A percentile compares a stretch with the other conserved stretches of the same genome.
phyloP scores from a whole-genome alignment of 2,329 filamentous ascomycete species.

The Neoascochyta sp. region DNA sequence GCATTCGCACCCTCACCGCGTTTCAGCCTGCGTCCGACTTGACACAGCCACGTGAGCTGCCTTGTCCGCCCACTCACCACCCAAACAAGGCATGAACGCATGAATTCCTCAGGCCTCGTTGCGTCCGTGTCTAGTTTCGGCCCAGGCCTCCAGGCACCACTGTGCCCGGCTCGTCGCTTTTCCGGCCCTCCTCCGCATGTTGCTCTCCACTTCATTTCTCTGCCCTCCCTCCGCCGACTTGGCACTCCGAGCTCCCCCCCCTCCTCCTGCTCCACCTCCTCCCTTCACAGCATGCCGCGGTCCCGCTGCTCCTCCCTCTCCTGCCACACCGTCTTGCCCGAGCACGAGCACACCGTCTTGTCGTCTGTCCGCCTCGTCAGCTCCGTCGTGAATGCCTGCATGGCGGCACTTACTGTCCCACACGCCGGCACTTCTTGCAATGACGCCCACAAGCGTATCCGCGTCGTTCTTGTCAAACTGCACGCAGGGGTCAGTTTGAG shows the following conservation, averaged over 20 bases:
- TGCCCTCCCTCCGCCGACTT: constrained; percentile 14
- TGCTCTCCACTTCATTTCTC: constrained; percentile 17
- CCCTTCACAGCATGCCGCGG: constrained; percentile 89
- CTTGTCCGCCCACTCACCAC: constrained; percentile 17
- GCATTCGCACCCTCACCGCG: no score
- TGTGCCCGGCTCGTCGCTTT: no score
- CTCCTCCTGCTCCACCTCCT: no score
- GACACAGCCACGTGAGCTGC: constrained; percentile 38
- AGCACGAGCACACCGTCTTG: constrained; percentile 97
- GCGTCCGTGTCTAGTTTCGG: constrained; percentile 36
- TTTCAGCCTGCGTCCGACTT: no score
- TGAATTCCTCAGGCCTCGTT: constrained; percentile 24
- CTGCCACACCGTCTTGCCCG: constrained; percentile 97
- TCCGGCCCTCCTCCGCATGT: no score
- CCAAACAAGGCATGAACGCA: constrained; percentile 35
- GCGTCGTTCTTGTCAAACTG: constrained; percentile 60
- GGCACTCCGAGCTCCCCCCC: constrained; percentile 5
- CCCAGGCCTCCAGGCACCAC: constrained; percentile 28
- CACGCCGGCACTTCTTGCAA: constrained; percentile 92
- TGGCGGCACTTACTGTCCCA: constrained; percentile 61
- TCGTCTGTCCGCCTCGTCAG: constrained; percentile 57
- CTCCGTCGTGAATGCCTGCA: constrained; percentile 2
- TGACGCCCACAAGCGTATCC: constrained; percentile 85
- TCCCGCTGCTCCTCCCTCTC: constrained; percentile 85
- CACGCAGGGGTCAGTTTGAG: constrained; percentile 1